phyloP scores from a whole-genome alignment of 2,329 filamentous ascomycete genomes.

The Botryotinia convoluta region DNA sequence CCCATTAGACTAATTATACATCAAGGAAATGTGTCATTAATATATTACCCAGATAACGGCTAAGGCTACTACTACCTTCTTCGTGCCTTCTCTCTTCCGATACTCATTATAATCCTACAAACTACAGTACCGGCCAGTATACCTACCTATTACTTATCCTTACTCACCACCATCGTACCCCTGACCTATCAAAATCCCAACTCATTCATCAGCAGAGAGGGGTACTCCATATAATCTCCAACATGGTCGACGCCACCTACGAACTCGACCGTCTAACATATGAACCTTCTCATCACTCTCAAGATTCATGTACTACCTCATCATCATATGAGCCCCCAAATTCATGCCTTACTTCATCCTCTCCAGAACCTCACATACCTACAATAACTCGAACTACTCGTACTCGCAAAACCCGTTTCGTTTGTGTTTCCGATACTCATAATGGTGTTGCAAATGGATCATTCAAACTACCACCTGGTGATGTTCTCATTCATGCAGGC shows the following conservation, averaged over 20 bases:
- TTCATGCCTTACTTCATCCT: background rate
- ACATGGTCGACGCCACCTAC: background rate
- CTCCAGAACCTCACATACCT: background rate
- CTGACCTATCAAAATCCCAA: background rate
- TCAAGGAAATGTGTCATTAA: background rate
- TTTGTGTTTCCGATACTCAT: conserved; percentile 77
- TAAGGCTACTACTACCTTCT: background rate
- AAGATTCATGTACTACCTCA: background rate
- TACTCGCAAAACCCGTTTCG: conserved; percentile 56
- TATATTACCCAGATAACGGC: background rate
- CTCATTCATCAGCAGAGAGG: background rate
- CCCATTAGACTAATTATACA: background rate
- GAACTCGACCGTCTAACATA: background rate
- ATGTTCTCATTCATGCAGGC: conserved; percentile 73
- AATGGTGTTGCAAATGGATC: conserved; percentile 52
- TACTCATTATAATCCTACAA: background rate
- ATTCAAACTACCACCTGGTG: conserved; percentile 64
- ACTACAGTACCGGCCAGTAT: background rate
- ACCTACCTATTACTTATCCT: background rate
- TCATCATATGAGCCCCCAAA: background rate
- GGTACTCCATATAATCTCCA: background rate
- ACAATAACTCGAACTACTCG: background rate
- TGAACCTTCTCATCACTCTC: background rate
- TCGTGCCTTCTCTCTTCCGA: background rate
- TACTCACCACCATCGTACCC: background rate